These are phyloP conservation scores for Xylaria sp. DNA, from an alignment of 2,329 filamentous ascomycete species.

Conservation along the genomic window DNA sequence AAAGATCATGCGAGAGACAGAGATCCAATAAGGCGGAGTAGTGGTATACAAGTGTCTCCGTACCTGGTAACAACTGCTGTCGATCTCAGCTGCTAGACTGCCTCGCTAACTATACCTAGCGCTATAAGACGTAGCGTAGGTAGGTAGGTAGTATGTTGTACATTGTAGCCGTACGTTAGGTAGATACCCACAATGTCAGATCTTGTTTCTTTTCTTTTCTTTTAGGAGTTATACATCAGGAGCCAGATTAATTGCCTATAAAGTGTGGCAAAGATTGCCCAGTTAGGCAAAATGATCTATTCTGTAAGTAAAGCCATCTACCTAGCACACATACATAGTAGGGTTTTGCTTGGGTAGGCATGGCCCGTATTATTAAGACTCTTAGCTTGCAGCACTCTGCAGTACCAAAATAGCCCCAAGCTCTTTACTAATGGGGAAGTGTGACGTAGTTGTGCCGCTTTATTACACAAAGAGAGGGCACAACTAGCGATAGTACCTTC, in stretches of 20 bases:
- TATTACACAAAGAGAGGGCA: slow-evolving; percentile 29
- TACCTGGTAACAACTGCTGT: slow-evolving; percentile 20
- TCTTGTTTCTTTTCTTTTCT: neutral
- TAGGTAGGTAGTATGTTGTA: neutral
- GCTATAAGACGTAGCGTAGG: neutral
- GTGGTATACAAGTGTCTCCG: neutral
- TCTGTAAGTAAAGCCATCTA: neutral
- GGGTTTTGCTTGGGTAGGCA: neutral
- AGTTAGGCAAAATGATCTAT: neutral
- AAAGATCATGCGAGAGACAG: slow-evolving; percentile 32
- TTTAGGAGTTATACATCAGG: neutral
- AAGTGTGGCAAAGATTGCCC: neutral
- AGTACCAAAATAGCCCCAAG: slow-evolving; percentile 33
- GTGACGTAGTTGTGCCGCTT: slow-evolving; percentile 40
- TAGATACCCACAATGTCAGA: neutral
- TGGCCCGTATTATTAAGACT: slow-evolving; percentile 1
- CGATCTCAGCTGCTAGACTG: slow-evolving; percentile 15
- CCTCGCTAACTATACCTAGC: neutral
- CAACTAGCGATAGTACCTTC: slow-evolving; percentile 32
- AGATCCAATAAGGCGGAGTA: slow-evolving; percentile 17
- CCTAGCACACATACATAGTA: neutral
- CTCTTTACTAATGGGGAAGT: slow-evolving; percentile 16
- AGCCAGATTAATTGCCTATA: slow-evolving; percentile 1
- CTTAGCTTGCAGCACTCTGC: neutral
- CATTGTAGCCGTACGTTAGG: neutral